These are phyloP conservation scores for Oemleria cerasiformis DNA, from an alignment of 306 rosid genomes.

Conservation along the genomic window DNA sequence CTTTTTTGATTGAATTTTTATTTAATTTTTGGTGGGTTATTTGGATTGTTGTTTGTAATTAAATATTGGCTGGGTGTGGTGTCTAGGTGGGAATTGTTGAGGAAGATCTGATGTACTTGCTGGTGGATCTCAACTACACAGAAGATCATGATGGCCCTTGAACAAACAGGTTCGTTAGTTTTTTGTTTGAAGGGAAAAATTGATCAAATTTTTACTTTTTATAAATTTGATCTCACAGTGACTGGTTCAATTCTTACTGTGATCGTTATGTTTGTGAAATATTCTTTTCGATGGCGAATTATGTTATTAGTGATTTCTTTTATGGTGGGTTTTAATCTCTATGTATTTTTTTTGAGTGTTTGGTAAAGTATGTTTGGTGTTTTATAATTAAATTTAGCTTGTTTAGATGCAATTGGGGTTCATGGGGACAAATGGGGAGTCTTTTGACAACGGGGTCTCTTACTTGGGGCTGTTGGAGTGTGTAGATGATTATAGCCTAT, in stretches of 20 bases:
- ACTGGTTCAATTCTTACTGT: slow-evolving; percentile 19
- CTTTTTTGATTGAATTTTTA: not conserved
- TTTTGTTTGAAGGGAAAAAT: not conserved
- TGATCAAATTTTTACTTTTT: not conserved
- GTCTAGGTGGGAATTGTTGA: slow-evolving; percentile 39
- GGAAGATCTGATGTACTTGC: slow-evolving; percentile 86
- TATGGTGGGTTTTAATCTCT: not conserved
- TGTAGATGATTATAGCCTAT: not conserved
- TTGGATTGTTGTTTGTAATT: not conserved
- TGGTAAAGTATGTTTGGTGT: not conserved
- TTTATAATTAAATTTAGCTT: not conserved
- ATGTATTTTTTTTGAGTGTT: not conserved
- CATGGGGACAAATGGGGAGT: not conserved
- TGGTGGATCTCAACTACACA: slow-evolving; percentile 70
- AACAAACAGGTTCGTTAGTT: slow-evolving; percentile 53
- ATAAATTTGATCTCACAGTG: slow-evolving; percentile 15
- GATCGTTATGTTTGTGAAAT: not conserved
- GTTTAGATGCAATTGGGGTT: not conserved
- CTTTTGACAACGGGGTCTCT: not conserved
- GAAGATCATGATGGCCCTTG: slow-evolving; percentile 89
- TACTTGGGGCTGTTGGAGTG: not conserved
- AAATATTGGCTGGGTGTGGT: not conserved
- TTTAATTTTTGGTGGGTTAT: not conserved
- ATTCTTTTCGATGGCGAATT: not conserved
- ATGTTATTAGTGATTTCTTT: not conserved